Evolutionary conservation across 768 basidiomycete species (phyloP), one percentile per base, ranked within the genome.

Genomic region (Lactarius sp.): DNA sequence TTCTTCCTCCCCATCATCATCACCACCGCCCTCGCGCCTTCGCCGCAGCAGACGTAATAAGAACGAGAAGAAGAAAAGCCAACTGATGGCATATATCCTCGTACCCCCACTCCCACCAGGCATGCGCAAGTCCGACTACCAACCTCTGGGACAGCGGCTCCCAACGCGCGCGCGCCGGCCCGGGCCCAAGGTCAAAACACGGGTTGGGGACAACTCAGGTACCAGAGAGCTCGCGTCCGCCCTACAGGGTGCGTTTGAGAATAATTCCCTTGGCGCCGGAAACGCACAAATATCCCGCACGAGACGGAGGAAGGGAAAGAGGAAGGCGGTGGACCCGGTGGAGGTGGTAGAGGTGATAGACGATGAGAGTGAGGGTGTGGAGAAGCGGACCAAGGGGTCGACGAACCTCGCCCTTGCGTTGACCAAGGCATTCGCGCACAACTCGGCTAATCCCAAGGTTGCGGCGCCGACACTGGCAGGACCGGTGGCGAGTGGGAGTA

Each of bases 61-160:
- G 36, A 27, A 9, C 10, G 37, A 27, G 27, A 64, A 64, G 20
- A 47, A 49, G 51, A 49, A 20, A 36, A 20, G 41, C 8, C 57
- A 64, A n/a, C 14, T 33, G n/a, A 54, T 64, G 58, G 53, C 37
- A 7, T 41, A 56, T 49, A 39, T 64, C 33, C 53, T 64, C 47
- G 16, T 64, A n/a, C 59, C 58, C 2, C 59, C 42, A 6, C 49
- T 56, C 34, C 54, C 41, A 0, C 22, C 42, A 5, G 41, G 53
- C 9, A 14, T 8, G 3, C 34, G 22, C 49, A 51, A 56, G 42
- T 55, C 64, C 3, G 59, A 55, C 34, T 56, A 56, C 47, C 12
- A 6, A 41, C 64, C 41, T 4, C 7, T 56, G 0, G 16, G 12
- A 18, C 31, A 27, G 39, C 2, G 16, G 9, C 22, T 2, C 41